These are phyloP conservation scores for Hericium rajendrae DNA, from an alignment of 768 basidiomycete genomes.

Conservation along the genomic window DNA sequence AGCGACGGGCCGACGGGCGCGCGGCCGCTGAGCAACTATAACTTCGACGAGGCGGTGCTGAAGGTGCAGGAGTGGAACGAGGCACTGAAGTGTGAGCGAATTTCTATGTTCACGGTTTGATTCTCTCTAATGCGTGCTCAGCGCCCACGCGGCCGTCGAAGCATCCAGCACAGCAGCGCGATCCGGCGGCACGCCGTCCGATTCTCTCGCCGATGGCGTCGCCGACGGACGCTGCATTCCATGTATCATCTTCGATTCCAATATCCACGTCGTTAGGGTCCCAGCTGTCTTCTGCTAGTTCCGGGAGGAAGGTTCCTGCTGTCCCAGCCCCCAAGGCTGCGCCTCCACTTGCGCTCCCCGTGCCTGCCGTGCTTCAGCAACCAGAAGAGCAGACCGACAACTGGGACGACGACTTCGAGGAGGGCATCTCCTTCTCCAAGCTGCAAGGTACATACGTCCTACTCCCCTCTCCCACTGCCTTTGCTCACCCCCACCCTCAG, in stretches of 20 bases:
- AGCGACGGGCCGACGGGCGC: slow-evolving; percentile 21
- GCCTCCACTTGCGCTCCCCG: slow-evolving; percentile 32
- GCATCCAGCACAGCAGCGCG: slow-evolving; percentile 32
- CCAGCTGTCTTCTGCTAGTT: slow-evolving; percentile 3
- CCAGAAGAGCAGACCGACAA: slow-evolving; percentile 88
- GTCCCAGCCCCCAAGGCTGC: slow-evolving; percentile 11
- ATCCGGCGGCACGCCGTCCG: slow-evolving; percentile 19
- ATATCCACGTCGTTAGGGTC: slow-evolving; percentile 9
- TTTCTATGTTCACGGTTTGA: slow-evolving; percentile 1
- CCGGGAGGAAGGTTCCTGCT: slow-evolving; percentile 10
- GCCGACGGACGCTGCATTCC: slow-evolving; percentile 9
- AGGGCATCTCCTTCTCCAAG: slow-evolving; percentile 82
- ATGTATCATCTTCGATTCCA: slow-evolving; percentile 3
- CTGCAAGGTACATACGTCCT: slow-evolving; percentile 43
- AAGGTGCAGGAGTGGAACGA: slow-evolving; percentile 99
- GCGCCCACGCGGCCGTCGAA: slow-evolving; percentile 72
- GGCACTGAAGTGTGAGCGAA: slow-evolving; percentile 71
- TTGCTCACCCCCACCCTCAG: slow-evolving; percentile 21
- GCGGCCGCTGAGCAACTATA: slow-evolving; percentile 68
- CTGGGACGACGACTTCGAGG: slow-evolving; percentile 98
- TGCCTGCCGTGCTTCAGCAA: slow-evolving; percentile 55
- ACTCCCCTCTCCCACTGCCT: neutral
- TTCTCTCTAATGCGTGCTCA: slow-evolving; percentile 20
- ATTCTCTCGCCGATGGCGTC: slow-evolving; percentile 35
- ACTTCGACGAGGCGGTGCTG: slow-evolving; percentile 88